phyloP scores from a whole-genome alignment of 306 rosid species.

The Herpetospermum pedunculosum region DNA sequence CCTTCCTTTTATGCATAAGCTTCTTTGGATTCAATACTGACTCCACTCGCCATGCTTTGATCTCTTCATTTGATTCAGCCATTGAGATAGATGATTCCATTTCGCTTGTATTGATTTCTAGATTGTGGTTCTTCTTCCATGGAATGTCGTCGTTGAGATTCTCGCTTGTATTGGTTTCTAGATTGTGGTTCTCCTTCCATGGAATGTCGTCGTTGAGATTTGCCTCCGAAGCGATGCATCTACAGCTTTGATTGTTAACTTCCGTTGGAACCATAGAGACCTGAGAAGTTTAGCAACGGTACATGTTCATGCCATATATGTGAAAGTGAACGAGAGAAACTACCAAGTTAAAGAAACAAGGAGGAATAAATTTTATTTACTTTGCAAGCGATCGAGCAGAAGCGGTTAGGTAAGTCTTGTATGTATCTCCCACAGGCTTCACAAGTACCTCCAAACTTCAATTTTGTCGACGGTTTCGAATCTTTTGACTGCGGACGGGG shows the following conservation, averaged over 20 bases:
- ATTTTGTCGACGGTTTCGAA: conserved; percentile 38
- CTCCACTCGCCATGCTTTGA: conserved; percentile 22
- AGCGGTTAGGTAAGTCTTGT: conserved; percentile 72
- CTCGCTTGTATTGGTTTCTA: conserved; percentile 43
- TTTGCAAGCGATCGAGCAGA: conserved; percentile 92
- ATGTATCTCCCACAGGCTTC: conserved; percentile 78
- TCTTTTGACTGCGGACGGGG: conserved; percentile 70
- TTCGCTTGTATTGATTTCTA: conserved; percentile 41
- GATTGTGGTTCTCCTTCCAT: conserved; percentile 27
- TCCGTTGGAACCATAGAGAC: conserved; percentile 24
- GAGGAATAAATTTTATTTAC: conserved; percentile 29
- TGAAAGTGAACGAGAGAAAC: background rate
- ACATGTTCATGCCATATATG: background rate
- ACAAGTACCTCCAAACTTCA: conserved; percentile 63
- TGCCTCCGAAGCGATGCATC: conserved; percentile 17
- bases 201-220: conserved; percentile 31
- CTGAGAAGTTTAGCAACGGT: conserved; percentile 1
- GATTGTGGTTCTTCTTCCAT: conserved; percentile 27
- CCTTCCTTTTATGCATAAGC: conserved; percentile 56
- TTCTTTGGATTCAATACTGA: conserved; percentile 54
- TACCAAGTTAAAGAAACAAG: background rate
- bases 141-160: too few relatives aligned
- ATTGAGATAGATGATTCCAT: conserved; percentile 53
- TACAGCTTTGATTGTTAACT: conserved; percentile 21
- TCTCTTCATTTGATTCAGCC: conserved; percentile 66